Base-by-base conservation (phyloP, 176 grass and related monocot species). In the Aegilops speltoides region DNA sequence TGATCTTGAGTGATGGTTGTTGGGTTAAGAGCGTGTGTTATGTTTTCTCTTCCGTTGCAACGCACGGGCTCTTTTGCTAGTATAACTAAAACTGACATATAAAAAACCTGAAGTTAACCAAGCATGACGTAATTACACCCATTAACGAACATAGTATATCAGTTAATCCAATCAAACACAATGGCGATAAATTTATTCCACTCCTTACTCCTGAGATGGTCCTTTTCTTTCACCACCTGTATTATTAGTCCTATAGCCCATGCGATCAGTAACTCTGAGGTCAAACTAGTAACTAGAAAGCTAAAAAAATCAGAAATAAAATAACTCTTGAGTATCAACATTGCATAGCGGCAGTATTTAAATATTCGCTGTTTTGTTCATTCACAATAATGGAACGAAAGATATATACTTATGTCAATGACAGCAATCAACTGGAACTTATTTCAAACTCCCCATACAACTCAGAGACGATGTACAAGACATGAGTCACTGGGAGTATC, bases 121-220 rank as follows among this genome's bases (percentile, higher is more conserved):
- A 85, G 59, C 14, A 75, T 81, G 20, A 2, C 20, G 15, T 45
- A 60, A 85, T n/a, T 22, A 60, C 28, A 65, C 57, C 82, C 40
- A 29, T 12, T 5, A 78, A 45, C 9, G 5, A 75, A 66, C 37
- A 80, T 7, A 32, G 41, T 19, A 79, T 12, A 25, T 5, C 78
- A 66, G 17, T 48, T 59, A 66, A 75, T 85, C 43, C 77, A 85
- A 59, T 75, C 68, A 80, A 76, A 85, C 33, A 85, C 17, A 79
- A 23, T 7, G 11, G 3, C 31, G 2, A 36, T 63, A 76, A n/a
- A 52, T 65, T 10, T 37, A 37, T 36, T 63, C n/a, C 14, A 54
- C 3, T 67, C 9, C 7, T 12, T 54, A 50, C 20, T 64, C 24
- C 6, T 38, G 52, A 16, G 24, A 22, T 22, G 22, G 22, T 61